phyloP scores from a whole-genome alignment of 1,284 basidiomycete species.

The Ceratobasidium sp. region DNA sequence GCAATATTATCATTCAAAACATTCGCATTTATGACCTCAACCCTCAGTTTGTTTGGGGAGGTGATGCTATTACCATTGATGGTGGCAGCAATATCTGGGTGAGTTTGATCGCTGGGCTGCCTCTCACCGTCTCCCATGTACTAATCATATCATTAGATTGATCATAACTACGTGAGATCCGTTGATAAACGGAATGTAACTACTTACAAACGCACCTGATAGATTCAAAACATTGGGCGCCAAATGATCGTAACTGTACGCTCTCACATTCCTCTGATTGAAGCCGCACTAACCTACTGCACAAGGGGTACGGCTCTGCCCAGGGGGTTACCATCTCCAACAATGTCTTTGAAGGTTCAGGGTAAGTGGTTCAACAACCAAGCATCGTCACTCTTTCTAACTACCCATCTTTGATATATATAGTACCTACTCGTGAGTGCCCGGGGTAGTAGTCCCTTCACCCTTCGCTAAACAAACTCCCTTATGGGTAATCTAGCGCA shows the following conservation, averaged over 20 bases:
- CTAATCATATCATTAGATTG: constrained; percentile 43
- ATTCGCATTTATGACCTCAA: constrained; percentile 48
- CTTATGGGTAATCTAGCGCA: neutral
- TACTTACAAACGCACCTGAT: neutral
- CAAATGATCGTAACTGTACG: constrained; percentile 49
- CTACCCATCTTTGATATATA: neutral
- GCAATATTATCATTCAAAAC: constrained; percentile 52
- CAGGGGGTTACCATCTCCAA: constrained; percentile 32
- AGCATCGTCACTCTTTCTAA: neutral
- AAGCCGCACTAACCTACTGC: neutral
- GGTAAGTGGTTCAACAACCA: constrained; percentile 8
- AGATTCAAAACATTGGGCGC: constrained; percentile 48
- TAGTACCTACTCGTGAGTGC: constrained; percentile 40
- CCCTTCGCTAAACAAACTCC: neutral
- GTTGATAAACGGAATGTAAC: no score
- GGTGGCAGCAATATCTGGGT: constrained; percentile 46
- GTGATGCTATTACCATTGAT: constrained; percentile 46
- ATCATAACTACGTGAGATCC: constrained; percentile 45
- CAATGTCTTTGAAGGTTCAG: constrained; percentile 38
- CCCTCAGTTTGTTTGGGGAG: constrained; percentile 48
- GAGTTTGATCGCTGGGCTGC: no score
- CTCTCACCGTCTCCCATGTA: no score
- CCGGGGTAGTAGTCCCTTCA: neutral
- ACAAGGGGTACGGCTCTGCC: constrained; percentile 30
- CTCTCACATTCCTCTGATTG: neutral